Conservation (phyloP, 805 yeast genomes). For the Wickerhamiella slavikovae region DNA sequence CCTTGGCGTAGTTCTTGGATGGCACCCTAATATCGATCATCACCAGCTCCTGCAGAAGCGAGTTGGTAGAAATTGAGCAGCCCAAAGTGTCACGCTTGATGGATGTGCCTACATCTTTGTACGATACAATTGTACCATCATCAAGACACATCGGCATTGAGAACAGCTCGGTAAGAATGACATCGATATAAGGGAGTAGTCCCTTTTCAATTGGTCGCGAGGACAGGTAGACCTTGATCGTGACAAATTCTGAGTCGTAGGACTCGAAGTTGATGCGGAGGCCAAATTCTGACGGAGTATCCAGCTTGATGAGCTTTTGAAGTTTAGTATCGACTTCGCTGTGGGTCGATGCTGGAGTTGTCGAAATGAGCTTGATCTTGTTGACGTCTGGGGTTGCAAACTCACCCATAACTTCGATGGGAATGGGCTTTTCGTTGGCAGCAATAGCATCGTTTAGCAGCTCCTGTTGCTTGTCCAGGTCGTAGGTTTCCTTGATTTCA, state of each 20-base stretch:
- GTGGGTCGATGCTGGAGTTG: conserved; percentile 45
- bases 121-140: conserved; percentile 38
- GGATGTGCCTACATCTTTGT: conserved; percentile 55
- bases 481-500: conserved; percentile 31
- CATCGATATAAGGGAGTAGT: conserved; percentile 41
- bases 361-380: conserved; percentile 47
- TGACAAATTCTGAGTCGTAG: conserved; percentile 58
- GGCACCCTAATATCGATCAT: conserved; percentile 41
- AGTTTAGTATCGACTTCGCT: conserved; percentile 4
- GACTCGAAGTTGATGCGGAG: conserved; percentile 61
- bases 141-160: conserved; percentile 48
- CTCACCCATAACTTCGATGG: conserved; percentile 35
- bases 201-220: conserved; percentile 30
- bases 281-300: conserved; percentile 26
- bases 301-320: conserved; percentile 9
- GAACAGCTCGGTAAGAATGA: conserved; percentile 44
- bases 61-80: conserved; percentile 33
- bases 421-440: conserved; percentile 58
- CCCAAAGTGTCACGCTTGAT: conserved; percentile 51
- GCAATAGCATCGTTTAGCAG: conserved; percentile 40
- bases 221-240: conserved; percentile 40
- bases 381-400: conserved; percentile 62
- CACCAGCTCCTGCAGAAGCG: conserved; percentile 46
- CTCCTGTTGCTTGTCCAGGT: conserved; percentile 30
- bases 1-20: conserved; percentile 37